These are phyloP conservation scores for Fonsecaea monophora DNA, from an alignment of 2,329 filamentous ascomycete genomes.

Conservation along the genomic window DNA sequence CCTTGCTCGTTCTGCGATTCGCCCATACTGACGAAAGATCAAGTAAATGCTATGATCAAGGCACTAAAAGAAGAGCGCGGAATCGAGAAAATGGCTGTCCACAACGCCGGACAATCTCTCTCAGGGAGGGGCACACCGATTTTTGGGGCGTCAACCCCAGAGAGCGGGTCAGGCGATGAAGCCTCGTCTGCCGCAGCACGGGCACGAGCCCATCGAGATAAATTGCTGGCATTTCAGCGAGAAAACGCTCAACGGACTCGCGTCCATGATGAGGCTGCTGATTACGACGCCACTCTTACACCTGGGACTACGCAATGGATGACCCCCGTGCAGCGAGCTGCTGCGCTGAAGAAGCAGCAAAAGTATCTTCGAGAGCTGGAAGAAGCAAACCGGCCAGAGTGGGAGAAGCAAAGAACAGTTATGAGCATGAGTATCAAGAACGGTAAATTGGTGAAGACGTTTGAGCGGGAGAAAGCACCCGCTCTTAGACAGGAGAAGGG, in stretches of 20 bases:
- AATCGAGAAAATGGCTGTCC: constrained; percentile 80
- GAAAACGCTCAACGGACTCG: constrained; percentile 84
- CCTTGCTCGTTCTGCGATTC: constrained; percentile 90
- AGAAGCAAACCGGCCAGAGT: constrained; percentile 83
- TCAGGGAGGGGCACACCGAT: constrained; percentile 44
- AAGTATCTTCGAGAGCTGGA: constrained; percentile 83
- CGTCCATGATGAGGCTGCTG: constrained; percentile 83
- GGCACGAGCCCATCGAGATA: constrained; percentile 75
- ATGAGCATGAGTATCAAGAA: constrained; percentile 83
- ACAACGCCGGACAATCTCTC: constrained; percentile 69
- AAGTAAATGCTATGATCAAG: constrained; percentile 84
- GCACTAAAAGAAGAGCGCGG: constrained; percentile 85
- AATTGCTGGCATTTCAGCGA: constrained; percentile 79
- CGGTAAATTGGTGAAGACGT: constrained; percentile 72
- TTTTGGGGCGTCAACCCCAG: constrained; percentile 44
- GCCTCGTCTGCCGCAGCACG: constrained; percentile 43
- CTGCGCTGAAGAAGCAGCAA: constrained; percentile 85
- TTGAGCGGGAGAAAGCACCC: constrained; percentile 42
- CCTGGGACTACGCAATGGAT: constrained; percentile 78
- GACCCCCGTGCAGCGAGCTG: constrained; percentile 78
- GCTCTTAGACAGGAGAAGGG: constrained; percentile 31
- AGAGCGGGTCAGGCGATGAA: constrained; percentile 42
- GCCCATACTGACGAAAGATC: constrained; percentile 72
- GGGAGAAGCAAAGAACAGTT: constrained; percentile 84
- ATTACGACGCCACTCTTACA: constrained; percentile 67